A percentile compares a stretch with the other conserved stretches of the same genome.
Evolutionary conservation across 73 alveolate genomes (phyloP).

Genomic region (Symbiodinium pilosum): DNA sequence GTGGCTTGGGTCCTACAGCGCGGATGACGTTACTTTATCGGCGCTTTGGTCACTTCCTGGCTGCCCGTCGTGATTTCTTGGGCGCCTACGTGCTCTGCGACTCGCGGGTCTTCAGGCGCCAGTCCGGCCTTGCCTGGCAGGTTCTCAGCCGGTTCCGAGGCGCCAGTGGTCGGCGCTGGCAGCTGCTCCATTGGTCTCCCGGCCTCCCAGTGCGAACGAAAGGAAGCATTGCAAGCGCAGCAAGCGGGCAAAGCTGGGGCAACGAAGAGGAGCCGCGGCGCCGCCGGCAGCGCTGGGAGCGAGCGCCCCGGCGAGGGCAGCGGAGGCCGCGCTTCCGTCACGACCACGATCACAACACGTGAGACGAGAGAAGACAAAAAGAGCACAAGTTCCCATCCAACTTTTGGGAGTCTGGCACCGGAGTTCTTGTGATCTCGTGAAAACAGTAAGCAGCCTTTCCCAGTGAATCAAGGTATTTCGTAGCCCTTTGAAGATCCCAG

Average conservation of each 20-base stretch:
- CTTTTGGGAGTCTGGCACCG: no score
- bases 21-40: conserved; percentile 46
- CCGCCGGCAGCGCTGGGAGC: background rate
- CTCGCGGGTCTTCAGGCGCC: conserved; percentile 38
- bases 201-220: background rate
- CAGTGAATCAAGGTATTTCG: no score
- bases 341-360: background rate
- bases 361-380: no score
- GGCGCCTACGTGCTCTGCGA: conserved; percentile 63
- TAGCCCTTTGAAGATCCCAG: no score
- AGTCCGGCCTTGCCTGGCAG: conserved; percentile 76
- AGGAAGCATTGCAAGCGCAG: background rate
- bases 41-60: conserved; percentile 48
- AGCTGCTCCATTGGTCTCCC: conserved; percentile 1
- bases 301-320: background rate
- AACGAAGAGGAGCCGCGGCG: background rate
- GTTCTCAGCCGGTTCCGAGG: conserved; percentile 9
- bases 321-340: background rate
- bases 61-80: background rate
- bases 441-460: no score
- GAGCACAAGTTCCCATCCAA: no score
- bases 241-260: background rate
- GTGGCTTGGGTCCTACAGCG: conserved; percentile 47
- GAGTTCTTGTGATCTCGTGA: no score
- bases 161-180: conserved; percentile 27